A percentile compares a stretch with the other conserved stretches of the same genome.
Evolutionary conservation across 1,139 yeast species (phyloP).

Genomic region (Candida freyschussii): DNA sequence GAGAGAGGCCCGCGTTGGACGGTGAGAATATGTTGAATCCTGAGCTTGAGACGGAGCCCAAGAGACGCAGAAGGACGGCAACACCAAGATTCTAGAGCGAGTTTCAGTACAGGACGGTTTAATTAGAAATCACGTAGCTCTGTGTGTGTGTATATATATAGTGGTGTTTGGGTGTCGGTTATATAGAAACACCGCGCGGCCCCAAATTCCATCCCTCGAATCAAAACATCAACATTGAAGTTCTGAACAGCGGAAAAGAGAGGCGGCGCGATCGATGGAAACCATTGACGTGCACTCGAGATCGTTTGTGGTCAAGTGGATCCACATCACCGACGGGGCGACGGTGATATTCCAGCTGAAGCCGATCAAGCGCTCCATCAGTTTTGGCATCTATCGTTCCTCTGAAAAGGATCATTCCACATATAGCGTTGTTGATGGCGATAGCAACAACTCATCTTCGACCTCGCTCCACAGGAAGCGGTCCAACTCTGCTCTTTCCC

Average conservation of each 20-base stretch:
- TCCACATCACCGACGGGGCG: conserved; percentile 64
- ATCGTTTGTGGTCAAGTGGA: conserved; percentile 88
- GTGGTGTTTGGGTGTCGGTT: too few relatives aligned
- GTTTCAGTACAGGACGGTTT: too few relatives aligned
- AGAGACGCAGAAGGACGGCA: too few relatives aligned
- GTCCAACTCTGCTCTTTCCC: conserved; percentile 28
- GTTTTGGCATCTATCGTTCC: conserved; percentile 35
- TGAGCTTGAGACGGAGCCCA: conserved; percentile 2
- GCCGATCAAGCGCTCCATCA: conserved; percentile 78
- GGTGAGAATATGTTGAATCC: conserved; percentile 1
- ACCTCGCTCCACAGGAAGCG: conserved; percentile 22
- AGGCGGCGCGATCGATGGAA: conserved; percentile 72
- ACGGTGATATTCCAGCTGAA: conserved; percentile 74
- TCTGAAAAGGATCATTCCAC: conserved; percentile 6
- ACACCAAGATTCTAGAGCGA: too few relatives aligned
- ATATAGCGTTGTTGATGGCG: conserved; percentile 5
- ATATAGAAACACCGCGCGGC: too few relatives aligned
- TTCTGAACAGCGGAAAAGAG: not conserved
- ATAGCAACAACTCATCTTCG: conserved; percentile 15
- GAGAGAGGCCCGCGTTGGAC: too few relatives aligned
- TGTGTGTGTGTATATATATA: not conserved
- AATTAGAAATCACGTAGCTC: too few relatives aligned
- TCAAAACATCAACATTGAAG: not conserved
- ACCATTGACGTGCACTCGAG: conserved; percentile 85
- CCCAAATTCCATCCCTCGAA: too few relatives aligned